Conservation (phyloP, 805 yeast genomes). For the Grigorovia jiainica region DNA sequence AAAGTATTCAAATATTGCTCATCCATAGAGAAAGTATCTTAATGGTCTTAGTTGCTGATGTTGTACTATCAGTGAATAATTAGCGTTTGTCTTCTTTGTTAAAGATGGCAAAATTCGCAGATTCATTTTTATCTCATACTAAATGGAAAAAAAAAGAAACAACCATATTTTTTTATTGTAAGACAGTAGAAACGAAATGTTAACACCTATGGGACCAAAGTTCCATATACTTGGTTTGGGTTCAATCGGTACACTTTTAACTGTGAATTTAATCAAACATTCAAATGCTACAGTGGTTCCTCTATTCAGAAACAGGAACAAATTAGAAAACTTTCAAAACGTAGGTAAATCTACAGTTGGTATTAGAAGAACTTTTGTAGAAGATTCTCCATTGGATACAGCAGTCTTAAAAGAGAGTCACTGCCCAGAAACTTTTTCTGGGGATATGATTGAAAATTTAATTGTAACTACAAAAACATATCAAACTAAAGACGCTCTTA, state of each 20-base stretch:
- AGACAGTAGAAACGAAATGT: no score
- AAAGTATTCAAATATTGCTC: no score
- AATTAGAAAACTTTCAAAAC: slow-evolving; percentile 14
- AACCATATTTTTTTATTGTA: no score
- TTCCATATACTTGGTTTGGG: slow-evolving; percentile 28
- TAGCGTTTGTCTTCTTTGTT: no score
- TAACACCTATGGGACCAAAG: no score
- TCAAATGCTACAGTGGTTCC: slow-evolving; percentile 22
- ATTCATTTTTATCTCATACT: no score
- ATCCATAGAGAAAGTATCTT: no score
- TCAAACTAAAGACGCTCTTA: slow-evolving; percentile 56
- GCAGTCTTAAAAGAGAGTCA: slow-evolving; percentile 6
- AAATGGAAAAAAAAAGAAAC: no score
- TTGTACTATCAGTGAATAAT: no score
- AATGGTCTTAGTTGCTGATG: no score
- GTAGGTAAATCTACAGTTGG: slow-evolving; percentile 13
- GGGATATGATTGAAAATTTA: slow-evolving; percentile 38
- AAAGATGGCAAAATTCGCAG: no score
- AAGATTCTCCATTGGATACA: slow-evolving; percentile 8
- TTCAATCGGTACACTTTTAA: slow-evolving; percentile 27
- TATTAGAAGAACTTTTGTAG: slow-evolving; percentile 15
- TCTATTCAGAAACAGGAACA: slow-evolving; percentile 21
- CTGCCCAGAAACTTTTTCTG: slow-evolving; percentile 19
- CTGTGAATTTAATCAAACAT: slow-evolving; percentile 17
- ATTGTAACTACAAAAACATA: slow-evolving; percentile 74